Percentiles rank a stretch among this genome's conserved stretches.
These are phyloP conservation scores for Colletotrichum godetiae DNA, from an alignment of 2,329 filamentous ascomycete species.

Conservation along the genomic window DNA sequence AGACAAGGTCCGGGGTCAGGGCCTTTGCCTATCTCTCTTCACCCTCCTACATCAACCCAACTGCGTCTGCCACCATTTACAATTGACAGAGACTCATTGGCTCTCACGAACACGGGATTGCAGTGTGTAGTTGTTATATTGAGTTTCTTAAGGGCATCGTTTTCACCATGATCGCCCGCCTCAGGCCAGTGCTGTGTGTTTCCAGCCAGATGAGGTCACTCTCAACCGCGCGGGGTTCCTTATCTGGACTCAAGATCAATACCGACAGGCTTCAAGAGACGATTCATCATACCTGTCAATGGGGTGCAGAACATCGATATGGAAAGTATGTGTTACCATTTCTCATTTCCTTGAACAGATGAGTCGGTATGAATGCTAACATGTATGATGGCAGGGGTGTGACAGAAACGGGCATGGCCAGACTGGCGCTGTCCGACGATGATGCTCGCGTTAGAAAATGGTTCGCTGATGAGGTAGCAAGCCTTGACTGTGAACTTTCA, in stretches of 20 bases:
- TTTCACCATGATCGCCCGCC: neutral
- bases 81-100: neutral
- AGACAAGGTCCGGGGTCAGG: neutral
- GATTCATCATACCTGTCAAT: constrained; percentile 48
- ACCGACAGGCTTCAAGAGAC: constrained; percentile 43
- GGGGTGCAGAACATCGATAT: constrained; percentile 44
- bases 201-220: constrained; percentile 1
- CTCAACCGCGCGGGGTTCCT: constrained; percentile 10
- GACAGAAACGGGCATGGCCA: constrained; percentile 79
- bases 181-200: neutral
- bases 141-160: neutral
- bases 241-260: constrained; percentile 42
- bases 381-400: constrained; percentile 17
- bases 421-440: constrained; percentile 76
- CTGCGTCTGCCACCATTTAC: neutral
- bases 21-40: constrained; percentile 7
- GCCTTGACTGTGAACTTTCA: constrained; percentile 73
- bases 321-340: constrained; percentile 40
- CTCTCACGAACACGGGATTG: neutral
- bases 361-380: no score
- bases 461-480: constrained; percentile 74
- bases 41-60: neutral
- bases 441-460: constrained; percentile 80
- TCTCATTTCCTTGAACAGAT: neutral
- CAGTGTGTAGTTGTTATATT: neutral